phyloP scores from a whole-genome alignment of 352 stramenopile genomes.

The Pythium phragmiticola region DNA sequence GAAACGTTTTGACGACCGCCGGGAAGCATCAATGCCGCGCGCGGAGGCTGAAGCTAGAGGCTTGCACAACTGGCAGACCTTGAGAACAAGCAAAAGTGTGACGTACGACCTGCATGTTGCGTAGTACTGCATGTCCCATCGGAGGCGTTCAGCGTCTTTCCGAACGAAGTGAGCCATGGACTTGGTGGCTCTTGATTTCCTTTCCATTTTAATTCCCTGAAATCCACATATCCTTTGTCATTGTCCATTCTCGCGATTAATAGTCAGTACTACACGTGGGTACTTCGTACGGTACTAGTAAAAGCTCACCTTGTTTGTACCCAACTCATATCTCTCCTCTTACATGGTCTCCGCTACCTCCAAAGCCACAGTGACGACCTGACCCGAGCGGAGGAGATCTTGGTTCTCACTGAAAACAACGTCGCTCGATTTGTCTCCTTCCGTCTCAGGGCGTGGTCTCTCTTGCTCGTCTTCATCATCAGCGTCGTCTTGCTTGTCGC shows the following conservation, averaged over 20 bases:
- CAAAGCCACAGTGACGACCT: not conserved
- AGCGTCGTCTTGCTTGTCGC: slow-evolving; percentile 2
- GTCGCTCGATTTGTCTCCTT: slow-evolving; percentile 17
- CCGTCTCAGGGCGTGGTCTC: slow-evolving; percentile 7
- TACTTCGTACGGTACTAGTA: no score
- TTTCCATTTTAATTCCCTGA: not conserved
- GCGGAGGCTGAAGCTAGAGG: slow-evolving; percentile 28
- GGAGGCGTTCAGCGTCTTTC: not conserved
- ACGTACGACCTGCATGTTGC: slow-evolving; percentile 24
- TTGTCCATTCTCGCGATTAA: not conserved
- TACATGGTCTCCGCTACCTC: not conserved
- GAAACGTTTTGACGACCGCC: slow-evolving; percentile 11
- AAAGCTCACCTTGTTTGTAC: not conserved
- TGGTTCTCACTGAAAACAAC: slow-evolving; percentile 17
- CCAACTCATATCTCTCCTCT: not conserved
- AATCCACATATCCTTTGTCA: slow-evolving; percentile 7
- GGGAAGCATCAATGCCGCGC: slow-evolving; percentile 26
- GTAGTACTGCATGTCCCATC: slow-evolving; percentile 9
- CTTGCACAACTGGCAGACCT: slow-evolving; percentile 28
- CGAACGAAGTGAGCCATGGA: not conserved
- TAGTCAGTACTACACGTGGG: no score
- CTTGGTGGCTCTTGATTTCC: not conserved
- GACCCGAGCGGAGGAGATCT: not conserved
- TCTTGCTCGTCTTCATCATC: slow-evolving; percentile 2
- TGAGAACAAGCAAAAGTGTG: slow-evolving; percentile 27